Evolutionary conservation across 1,284 basidiomycete genomes (phyloP), one percentile per base, ranked within the genome.

Genomic region (Phlebopus sp.): DNA sequence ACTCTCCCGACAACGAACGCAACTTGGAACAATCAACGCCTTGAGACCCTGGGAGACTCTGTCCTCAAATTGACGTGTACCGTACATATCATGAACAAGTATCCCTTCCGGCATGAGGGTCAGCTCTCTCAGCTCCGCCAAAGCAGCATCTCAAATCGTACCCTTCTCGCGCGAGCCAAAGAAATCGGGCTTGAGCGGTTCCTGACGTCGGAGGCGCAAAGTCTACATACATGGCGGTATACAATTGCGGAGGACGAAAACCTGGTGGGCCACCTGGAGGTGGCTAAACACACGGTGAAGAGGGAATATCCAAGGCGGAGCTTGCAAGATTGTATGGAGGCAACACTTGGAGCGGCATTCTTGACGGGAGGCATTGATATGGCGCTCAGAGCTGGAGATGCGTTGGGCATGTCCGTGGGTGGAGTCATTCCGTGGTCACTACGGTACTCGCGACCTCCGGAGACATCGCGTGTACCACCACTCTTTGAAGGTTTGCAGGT

Each of bases 291-390:
- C 13, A 49, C 50, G 32, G 57, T 60, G 32, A 57, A 32, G 42
- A 68, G 71, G 47, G 67, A 63, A 40, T 78, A 83, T 52, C 77
- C 84, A 3, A 74, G 86, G 31, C 69, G 88, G 50, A 84, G 86
- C 59, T 67, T 92, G 51, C 89, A 90, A 58, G 91, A 93, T 59
- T 89, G 86, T 56, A 86, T 91, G 79, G 91, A 94, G 62, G 85
- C 91, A 1, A 74, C 81, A 2, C 69, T 93, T 1, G 91, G 89
- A 9, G 90, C 87, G 1, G 77, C 79, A 30, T 91, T 83, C 58
- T 54, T 82, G 8, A 74, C 78, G 6, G 88, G 86, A 9, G 88
- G 89, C 0, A 78, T 92, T 29, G 63, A 74, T 14, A 77, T 81
- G 71, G 81, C 85, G 1, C 67, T 93, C 43, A 72, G 68, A n/a